Evolutionary conservation across 148 eudicot genomes (phyloP).

Genomic region (Selenicereus undatus): DNA sequence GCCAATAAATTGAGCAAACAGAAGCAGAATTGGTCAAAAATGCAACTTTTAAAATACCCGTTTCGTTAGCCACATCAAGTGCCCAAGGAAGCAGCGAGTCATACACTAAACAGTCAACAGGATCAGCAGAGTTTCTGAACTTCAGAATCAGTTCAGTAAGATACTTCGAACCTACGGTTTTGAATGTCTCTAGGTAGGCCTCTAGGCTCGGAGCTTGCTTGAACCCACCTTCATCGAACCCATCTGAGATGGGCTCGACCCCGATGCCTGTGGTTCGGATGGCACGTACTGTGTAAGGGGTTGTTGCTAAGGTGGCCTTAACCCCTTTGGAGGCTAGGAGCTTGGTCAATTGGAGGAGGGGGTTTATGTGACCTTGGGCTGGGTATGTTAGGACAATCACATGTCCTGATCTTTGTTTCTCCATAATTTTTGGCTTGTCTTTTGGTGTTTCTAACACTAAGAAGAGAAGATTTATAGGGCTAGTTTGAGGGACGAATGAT

Average conservation of each 20-base stretch:
- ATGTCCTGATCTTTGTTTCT: constrained; percentile 20
- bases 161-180: constrained; percentile 34
- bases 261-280: constrained; percentile 23
- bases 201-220: constrained; percentile 15
- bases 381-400: constrained; percentile 45
- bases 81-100: constrained; percentile 55
- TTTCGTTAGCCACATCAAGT: constrained; percentile 43
- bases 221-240: constrained; percentile 34
- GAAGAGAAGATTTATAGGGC: neutral
- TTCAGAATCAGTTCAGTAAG: constrained; percentile 32
- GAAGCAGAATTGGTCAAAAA: constrained; percentile 48
- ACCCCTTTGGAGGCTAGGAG: constrained; percentile 46
- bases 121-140: constrained; percentile 18
- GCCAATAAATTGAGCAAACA: constrained; percentile 34
- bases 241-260: constrained; percentile 53
- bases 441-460: neutral
- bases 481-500: neutral
- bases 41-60: constrained; percentile 33
- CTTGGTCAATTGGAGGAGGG: constrained; percentile 56
- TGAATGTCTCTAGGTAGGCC: constrained; percentile 30
- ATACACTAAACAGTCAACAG: constrained; percentile 41
- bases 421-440: neutral
- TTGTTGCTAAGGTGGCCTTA: constrained; percentile 49
- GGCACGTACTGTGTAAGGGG: constrained; percentile 32
- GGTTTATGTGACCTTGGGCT: constrained; percentile 68